Percentiles rank a stretch among this genome's conserved stretches.
These are phyloP conservation scores for Acanthamoeba sp. DNA, from an alignment of 208 protist genomes.

Conservation along the genomic window DNA sequence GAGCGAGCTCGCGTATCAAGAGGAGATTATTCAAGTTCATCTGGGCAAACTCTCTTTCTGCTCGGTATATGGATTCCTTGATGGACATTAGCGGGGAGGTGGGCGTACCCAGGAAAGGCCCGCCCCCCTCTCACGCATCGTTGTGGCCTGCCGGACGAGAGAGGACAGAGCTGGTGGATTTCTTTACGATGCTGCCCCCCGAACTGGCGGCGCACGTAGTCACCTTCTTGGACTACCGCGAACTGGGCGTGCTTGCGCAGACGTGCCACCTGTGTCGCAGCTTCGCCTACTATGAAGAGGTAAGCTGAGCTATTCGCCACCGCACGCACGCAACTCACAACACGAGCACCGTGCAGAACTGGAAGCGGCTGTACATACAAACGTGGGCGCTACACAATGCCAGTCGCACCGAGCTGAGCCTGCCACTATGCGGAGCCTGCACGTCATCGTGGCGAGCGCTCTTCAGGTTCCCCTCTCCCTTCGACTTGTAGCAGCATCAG, in stretches of 20 bases:
- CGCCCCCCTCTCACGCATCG: too few relatives aligned
- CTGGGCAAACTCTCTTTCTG: neutral
- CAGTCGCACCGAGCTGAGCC: neutral
- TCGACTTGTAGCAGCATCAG: too few relatives aligned
- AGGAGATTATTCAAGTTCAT: slow-evolving; percentile 25
- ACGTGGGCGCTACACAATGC: neutral
- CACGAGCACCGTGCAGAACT: neutral
- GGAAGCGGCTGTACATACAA: slow-evolving; percentile 23
- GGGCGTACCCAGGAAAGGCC: neutral
- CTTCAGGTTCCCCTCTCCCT: slow-evolving; percentile 10
- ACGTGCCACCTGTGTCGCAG: slow-evolving; percentile 19
- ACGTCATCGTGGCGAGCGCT: neutral
- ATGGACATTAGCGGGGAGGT: neutral
- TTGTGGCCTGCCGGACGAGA: too few relatives aligned
- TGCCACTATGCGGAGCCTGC: slow-evolving; percentile 20
- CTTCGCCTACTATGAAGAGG: slow-evolving; percentile 56
- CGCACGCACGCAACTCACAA: neutral
- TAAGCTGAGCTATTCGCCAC: neutral
- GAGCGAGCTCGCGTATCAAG: too few relatives aligned
- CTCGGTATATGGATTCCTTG: neutral
- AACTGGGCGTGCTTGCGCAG: slow-evolving; percentile 1
- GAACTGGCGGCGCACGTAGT: slow-evolving; percentile 56
- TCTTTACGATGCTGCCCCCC: slow-evolving; percentile 15
- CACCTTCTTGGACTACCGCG: slow-evolving; percentile 9
- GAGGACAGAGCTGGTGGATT: neutral